Conservation (phyloP, 345 rosid genomes). For the Eucalyptus sp. region DNA sequence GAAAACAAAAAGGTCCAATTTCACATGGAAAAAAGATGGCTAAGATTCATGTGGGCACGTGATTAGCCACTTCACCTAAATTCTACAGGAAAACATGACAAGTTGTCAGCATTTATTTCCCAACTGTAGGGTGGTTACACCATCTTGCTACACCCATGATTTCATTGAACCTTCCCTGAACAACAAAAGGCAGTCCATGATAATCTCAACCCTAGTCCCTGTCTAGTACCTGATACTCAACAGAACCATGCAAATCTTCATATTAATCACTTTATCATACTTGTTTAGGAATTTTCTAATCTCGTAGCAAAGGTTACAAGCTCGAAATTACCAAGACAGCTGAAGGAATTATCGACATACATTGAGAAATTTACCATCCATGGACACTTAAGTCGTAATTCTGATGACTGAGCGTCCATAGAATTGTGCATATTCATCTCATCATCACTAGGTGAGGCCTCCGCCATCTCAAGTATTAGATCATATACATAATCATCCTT, state of each 20-base stretch:
- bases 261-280: background rate
- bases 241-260: background rate
- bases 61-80: background rate
- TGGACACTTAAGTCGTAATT: background rate
- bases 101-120: background rate
- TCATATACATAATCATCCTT: background rate
- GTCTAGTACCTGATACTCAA: background rate
- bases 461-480: background rate
- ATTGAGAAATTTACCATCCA: background rate
- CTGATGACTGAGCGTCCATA: background rate
- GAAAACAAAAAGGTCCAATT: background rate
- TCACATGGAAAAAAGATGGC: background rate
- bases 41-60: background rate
- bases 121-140: background rate
- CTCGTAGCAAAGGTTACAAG: background rate
- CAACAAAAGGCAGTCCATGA: background rate
- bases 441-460: background rate
- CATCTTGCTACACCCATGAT: background rate
- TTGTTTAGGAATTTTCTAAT: background rate
- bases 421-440: background rate
- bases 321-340: background rate
- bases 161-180: background rate
- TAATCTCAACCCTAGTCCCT: background rate
- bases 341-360: background rate
- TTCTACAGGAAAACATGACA: background rate